Conservation (phyloP, 2,329 filamentous ascomycete genomes). For the Neocucurbitaria cava region DNA sequence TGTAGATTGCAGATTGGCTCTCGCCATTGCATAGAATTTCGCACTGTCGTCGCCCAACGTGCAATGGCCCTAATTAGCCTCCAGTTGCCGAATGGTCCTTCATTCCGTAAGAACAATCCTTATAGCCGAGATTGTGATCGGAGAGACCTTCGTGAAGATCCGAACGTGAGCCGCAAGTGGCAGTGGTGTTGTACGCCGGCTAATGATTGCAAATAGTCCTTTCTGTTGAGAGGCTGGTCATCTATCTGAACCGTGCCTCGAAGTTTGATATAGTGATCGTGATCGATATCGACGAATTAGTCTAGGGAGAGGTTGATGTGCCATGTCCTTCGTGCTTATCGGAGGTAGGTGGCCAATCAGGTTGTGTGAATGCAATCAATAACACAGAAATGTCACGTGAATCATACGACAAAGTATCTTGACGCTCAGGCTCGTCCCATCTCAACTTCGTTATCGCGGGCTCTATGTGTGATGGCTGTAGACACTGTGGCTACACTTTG, state of each 20-base stretch:
- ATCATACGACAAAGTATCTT: not conserved
- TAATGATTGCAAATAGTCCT: not conserved
- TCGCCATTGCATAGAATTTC: slow-evolving; percentile 8
- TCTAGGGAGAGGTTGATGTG: not conserved
- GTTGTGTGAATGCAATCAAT: no score
- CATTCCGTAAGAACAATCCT: not conserved
- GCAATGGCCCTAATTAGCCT: not conserved
- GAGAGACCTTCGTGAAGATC: not conserved
- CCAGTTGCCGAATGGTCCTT: not conserved
- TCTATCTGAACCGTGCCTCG: not conserved
- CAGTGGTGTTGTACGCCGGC: not conserved
- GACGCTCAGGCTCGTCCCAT: not conserved
- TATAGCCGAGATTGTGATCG: not conserved
- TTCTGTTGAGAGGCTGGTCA: not conserved
- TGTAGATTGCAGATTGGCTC: slow-evolving; percentile 2
- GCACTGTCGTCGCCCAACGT: not conserved
- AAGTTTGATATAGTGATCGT: not conserved
- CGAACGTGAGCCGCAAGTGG: not conserved
- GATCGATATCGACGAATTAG: not conserved
- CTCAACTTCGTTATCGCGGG: not conserved
- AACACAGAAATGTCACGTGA: not conserved
- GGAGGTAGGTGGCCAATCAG: not conserved
- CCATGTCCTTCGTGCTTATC: not conserved
- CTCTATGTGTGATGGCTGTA: not conserved
- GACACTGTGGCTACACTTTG: not conserved